Evolutionary conservation across 2,329 filamentous ascomycete species (phyloP).

Genomic region (Emmonsiellopsis sp.): DNA sequence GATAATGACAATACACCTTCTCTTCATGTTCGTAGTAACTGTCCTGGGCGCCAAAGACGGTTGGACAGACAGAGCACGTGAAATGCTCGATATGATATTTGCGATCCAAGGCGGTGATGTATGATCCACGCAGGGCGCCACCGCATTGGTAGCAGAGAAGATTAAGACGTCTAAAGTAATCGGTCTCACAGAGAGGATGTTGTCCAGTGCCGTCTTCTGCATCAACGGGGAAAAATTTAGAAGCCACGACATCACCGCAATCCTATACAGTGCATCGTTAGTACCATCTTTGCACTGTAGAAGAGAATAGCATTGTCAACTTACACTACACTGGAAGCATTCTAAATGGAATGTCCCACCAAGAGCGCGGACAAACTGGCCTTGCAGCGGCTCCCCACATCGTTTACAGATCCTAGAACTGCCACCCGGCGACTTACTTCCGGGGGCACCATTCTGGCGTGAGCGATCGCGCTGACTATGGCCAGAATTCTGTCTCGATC

Average conservation of each 20-base stretch:
- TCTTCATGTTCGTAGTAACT: slow-evolving; percentile 98
- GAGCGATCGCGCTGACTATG: slow-evolving; percentile 25
- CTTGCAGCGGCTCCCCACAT: slow-evolving; percentile 77
- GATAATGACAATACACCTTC: slow-evolving; percentile 95
- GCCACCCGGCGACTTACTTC: slow-evolving; percentile 26
- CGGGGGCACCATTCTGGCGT: slow-evolving; percentile 27
- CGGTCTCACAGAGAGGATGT: slow-evolving; percentile 93
- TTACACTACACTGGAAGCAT: slow-evolving; percentile 93
- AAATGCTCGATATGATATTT: slow-evolving; percentile 99
- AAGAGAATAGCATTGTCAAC: slow-evolving; percentile 23
- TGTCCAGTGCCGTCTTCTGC: slow-evolving; percentile 74
- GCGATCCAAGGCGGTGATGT: slow-evolving; percentile 93
- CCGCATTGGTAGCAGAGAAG: slow-evolving; percentile 88
- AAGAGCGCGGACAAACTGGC: slow-evolving; percentile 90
- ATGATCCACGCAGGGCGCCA: slow-evolving; percentile 86
- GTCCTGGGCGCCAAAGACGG: slow-evolving; percentile 95
- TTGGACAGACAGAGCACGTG: slow-evolving; percentile 92
- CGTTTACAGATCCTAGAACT: slow-evolving; percentile 62
- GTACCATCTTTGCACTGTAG: slow-evolving; percentile 6
- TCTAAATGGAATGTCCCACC: slow-evolving; percentile 93
- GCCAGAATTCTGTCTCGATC: slow-evolving; percentile 23
- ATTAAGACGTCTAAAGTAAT: slow-evolving; percentile 90
- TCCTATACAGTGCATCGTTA: slow-evolving; percentile 50
- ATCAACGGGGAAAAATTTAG: slow-evolving; percentile 96
- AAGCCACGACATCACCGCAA: slow-evolving; percentile 92